Evolutionary conservation across 2,329 filamentous ascomycete species (phyloP).

Genomic region (Paecilomyces formosus): DNA sequence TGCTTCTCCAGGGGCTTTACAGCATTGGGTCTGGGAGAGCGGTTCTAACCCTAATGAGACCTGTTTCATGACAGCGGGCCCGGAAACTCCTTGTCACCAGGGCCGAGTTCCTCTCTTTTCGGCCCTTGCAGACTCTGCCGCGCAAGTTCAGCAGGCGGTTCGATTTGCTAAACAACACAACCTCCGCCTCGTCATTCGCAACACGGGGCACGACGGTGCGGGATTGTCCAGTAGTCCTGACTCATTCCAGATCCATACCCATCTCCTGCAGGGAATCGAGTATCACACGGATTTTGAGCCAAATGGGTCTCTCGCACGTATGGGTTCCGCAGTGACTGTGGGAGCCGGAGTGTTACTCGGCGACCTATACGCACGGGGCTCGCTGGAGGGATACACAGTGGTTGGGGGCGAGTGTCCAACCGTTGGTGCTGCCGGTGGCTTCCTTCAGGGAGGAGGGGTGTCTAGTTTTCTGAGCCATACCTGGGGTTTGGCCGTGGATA

Average conservation of each 20-base stretch:
- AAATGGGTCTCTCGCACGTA: background rate
- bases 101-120: background rate
- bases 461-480: constrained; percentile 27
- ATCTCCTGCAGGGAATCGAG: background rate
- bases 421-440: constrained; percentile 52
- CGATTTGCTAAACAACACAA: background rate
- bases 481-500: constrained; percentile 9
- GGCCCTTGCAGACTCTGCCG: background rate
- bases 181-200: constrained; percentile 40
- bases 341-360: background rate
- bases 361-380: background rate
- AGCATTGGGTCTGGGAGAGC: background rate
- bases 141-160: background rate
- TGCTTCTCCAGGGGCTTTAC: background rate
- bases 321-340: background rate
- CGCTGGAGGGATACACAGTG: constrained; percentile 5
- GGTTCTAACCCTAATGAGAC: background rate
- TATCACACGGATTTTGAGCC: background rate
- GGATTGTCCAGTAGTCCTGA: background rate
- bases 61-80: background rate
- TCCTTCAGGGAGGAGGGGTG: constrained; percentile 52
- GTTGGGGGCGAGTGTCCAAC: constrained; percentile 40
- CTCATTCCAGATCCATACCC: background rate
- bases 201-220: constrained; percentile 46
- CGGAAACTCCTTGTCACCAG: background rate